Evolutionary conservation across 176 grass and related monocot species (phyloP).

Genomic region (Elaeis guineensis): DNA sequence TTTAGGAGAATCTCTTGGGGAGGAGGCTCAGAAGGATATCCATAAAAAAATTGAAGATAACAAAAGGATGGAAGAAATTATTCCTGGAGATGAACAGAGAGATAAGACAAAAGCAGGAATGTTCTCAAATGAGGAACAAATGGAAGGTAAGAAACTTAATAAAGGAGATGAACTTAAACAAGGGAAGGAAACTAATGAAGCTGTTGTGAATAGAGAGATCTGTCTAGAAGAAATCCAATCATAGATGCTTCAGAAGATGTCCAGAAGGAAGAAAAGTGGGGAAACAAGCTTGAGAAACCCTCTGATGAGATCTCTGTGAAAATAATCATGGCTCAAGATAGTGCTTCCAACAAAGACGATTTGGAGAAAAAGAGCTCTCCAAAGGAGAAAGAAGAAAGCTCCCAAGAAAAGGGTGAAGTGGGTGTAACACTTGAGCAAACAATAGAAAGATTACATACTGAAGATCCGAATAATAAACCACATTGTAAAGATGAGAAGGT

Average conservation of each 20-base stretch:
- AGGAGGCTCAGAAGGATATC: not conserved
- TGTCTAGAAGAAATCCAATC: not conserved
- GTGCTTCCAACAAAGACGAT: not conserved
- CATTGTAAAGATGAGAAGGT: too few relatives aligned
- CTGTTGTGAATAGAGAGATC: not conserved
- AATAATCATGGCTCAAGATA: not conserved
- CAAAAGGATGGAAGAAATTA: not conserved
- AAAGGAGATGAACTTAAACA: conserved; percentile 2
- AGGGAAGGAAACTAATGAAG: not conserved
- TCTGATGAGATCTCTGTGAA: not conserved
- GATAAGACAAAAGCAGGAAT: not conserved
- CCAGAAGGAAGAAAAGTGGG: not conserved
- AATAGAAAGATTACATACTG: too few relatives aligned
- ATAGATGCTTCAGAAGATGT: not conserved
- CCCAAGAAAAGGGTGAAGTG: not conserved
- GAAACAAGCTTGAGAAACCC: not conserved
- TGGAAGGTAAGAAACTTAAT: not conserved
- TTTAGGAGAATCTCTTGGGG: not conserved
- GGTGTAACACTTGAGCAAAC: too few relatives aligned
- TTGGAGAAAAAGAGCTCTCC: not conserved
- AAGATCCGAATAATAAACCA: too few relatives aligned
- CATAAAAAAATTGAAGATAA: not conserved
- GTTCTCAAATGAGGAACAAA: not conserved
- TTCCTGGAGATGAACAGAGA: not conserved
- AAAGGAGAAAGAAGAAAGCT: not conserved